Conservation (phyloP, 371 early-diverging fungal species). For the Mortierella sp. region DNA sequence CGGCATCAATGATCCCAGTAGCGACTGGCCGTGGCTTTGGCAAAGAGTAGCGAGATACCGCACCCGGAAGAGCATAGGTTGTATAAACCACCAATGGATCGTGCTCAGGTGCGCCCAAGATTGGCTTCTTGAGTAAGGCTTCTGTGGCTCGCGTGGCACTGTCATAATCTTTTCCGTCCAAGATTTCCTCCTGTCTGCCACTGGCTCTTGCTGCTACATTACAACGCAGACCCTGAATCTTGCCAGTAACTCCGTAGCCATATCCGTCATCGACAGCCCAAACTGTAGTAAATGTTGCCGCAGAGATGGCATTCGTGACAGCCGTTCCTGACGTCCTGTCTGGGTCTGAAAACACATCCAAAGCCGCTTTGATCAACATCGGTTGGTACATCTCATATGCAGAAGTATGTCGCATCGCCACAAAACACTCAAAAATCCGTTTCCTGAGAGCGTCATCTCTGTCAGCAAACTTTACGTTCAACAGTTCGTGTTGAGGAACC, state of each 20-base stretch:
- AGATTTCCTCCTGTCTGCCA: slow-evolving; percentile 61
- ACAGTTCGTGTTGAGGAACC: slow-evolving; percentile 53
- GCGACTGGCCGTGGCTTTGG: slow-evolving; percentile 58
- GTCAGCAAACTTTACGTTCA: slow-evolving; percentile 67
- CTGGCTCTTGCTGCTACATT: slow-evolving; percentile 61
- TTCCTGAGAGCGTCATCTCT: slow-evolving; percentile 72
- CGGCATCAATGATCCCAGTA: slow-evolving; percentile 67
- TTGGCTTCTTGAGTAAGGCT: slow-evolving; percentile 68
- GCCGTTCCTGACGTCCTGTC: slow-evolving; percentile 71
- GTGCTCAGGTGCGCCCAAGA: slow-evolving; percentile 71
- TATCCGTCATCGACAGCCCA: slow-evolving; percentile 74
- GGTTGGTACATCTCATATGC: slow-evolving; percentile 71
- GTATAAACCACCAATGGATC: slow-evolving; percentile 72
- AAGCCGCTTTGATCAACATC: slow-evolving; percentile 37
- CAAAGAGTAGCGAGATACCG: slow-evolving; percentile 42
- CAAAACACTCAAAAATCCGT: slow-evolving; percentile 83
- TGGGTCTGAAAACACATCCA: slow-evolving; percentile 67
- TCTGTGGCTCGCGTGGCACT: slow-evolving; percentile 60
- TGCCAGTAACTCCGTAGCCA: slow-evolving; percentile 74
- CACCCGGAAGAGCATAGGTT: slow-evolving; percentile 53
- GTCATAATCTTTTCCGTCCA: slow-evolving; percentile 73
- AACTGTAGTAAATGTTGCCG: slow-evolving; percentile 68
- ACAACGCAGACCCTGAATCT: slow-evolving; percentile 67
- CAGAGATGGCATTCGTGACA: slow-evolving; percentile 60
- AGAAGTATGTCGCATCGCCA: slow-evolving; percentile 71